These are phyloP conservation scores for Colletotrichum truncatum DNA, from an alignment of 2,329 filamentous ascomycete species.

Conservation along the genomic window DNA sequence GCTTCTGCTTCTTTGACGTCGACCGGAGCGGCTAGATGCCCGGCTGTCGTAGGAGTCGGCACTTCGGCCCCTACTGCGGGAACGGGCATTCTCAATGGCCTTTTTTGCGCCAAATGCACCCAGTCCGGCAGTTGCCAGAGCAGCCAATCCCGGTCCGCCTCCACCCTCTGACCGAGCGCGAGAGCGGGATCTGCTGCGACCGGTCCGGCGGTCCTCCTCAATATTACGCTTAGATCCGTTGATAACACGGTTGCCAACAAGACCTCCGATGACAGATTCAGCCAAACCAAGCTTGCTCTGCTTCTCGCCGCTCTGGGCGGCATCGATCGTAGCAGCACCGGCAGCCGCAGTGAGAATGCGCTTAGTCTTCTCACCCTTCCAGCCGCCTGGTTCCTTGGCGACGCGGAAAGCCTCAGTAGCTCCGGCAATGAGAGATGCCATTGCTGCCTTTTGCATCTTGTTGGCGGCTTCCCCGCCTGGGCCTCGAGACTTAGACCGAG, in stretches of 20 bases:
- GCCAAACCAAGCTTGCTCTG: constrained; percentile 86
- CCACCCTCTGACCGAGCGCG: constrained; percentile 64
- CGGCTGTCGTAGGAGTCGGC: constrained; percentile 56
- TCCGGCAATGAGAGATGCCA: constrained; percentile 88
- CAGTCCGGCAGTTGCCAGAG: constrained; percentile 69
- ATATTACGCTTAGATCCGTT: constrained; percentile 79
- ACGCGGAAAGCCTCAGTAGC: constrained; percentile 92
- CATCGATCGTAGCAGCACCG: constrained; percentile 87
- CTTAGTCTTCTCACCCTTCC: constrained; percentile 92
- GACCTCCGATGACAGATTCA: constrained; percentile 88
- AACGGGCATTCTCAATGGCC: constrained; percentile 57
- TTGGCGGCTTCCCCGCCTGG: constrained; percentile 55
- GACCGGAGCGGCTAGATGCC: constrained; percentile 18
- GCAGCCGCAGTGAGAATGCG: constrained; percentile 88
- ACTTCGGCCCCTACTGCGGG: constrained; percentile 63
- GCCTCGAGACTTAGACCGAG: constrained; percentile 63
- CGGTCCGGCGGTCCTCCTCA: constrained; percentile 66
- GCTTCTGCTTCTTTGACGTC: constrained; percentile 59
- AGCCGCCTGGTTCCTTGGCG: constrained; percentile 87
- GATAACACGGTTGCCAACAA: constrained; percentile 85
- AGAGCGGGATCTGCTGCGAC: constrained; percentile 76
- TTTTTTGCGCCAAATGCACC: constrained; percentile 72
- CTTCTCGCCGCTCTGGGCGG: constrained; percentile 74
- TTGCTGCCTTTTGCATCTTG: constrained; percentile 86
- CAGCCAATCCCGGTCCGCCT: constrained; percentile 63